These are phyloP conservation scores for Oryza meyeriana DNA, from an alignment of 176 grass and related monocot species.

Conservation along the genomic window DNA sequence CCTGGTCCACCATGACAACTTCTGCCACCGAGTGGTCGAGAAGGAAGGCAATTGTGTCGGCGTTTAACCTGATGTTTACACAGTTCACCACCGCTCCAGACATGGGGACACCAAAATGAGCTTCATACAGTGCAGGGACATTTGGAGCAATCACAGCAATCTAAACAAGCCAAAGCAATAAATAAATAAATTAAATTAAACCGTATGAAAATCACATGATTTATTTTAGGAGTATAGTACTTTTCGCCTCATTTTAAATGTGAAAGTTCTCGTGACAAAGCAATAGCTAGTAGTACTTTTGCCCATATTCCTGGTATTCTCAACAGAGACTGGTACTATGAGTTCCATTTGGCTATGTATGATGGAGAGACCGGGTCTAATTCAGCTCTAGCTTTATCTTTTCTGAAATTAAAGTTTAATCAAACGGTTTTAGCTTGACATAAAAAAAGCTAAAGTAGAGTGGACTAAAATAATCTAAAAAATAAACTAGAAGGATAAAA, in stretches of 20 bases:
- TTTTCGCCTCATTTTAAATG: background rate
- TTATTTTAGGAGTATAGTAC: background rate
- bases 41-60: slow-evolving; percentile 68
- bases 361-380: too few relatives aligned
- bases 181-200: background rate
- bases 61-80: slow-evolving; percentile 76
- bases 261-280: too few relatives aligned
- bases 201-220: background rate
- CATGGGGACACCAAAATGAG: slow-evolving; percentile 92
- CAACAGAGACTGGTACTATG: background rate
- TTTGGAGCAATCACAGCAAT: slow-evolving; percentile 93
- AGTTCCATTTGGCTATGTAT: too few relatives aligned
- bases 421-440: too few relatives aligned
- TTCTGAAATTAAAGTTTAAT: too few relatives aligned
- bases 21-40: slow-evolving; percentile 69
- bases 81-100: slow-evolving; percentile 80
- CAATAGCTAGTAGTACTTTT: too few relatives aligned
- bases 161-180: slow-evolving; percentile 26
- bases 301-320: too few relatives aligned
- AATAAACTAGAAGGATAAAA: too few relatives aligned
- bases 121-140: slow-evolving; percentile 79
- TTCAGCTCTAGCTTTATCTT: too few relatives aligned
- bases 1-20: slow-evolving; percentile 89
- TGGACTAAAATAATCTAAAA: too few relatives aligned
- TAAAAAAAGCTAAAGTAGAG: too few relatives aligned